Evolutionary conservation across 2,329 filamentous ascomycete genomes (phyloP).

Genomic region (Huntiella savannae): DNA sequence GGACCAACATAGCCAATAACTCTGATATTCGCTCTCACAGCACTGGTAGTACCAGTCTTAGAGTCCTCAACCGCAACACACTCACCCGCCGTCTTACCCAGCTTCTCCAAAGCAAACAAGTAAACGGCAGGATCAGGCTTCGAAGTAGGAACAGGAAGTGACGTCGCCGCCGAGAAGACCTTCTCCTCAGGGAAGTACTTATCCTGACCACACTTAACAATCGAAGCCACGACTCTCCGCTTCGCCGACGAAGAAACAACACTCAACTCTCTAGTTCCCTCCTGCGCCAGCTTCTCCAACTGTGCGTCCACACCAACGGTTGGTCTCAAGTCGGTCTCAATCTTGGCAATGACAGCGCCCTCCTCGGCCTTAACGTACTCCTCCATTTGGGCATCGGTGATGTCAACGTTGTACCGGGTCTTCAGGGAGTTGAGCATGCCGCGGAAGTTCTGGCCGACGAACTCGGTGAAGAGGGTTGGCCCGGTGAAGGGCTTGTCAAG

Average conservation of each 20-base stretch:
- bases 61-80: slow-evolving; percentile 74
- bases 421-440: slow-evolving; percentile 70
- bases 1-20: slow-evolving; percentile 74
- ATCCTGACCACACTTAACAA: slow-evolving; percentile 62
- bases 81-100: slow-evolving; percentile 53
- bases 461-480: slow-evolving; percentile 61
- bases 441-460: slow-evolving; percentile 87
- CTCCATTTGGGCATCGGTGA: slow-evolving; percentile 50
- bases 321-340: slow-evolving; percentile 46
- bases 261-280: slow-evolving; percentile 50
- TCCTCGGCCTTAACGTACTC: slow-evolving; percentile 59
- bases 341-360: slow-evolving; percentile 65
- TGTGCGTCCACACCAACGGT: slow-evolving; percentile 50
- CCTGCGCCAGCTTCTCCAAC: slow-evolving; percentile 42
- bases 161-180: slow-evolving; percentile 68
- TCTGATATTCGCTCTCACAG: slow-evolving; percentile 55
- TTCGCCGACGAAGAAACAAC: slow-evolving; percentile 70
- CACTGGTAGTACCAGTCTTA: slow-evolving; percentile 63
- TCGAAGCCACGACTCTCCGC: slow-evolving; percentile 55
- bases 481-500: slow-evolving; percentile 50
- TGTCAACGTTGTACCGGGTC: slow-evolving; percentile 53
- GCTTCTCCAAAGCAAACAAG: slow-evolving; percentile 51
- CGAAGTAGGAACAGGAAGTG: slow-evolving; percentile 58
- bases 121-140: slow-evolving; percentile 89
- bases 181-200: slow-evolving; percentile 59